phyloP scores from a whole-genome alignment of 1,284 basidiomycete species.

The Boletus smithii region DNA sequence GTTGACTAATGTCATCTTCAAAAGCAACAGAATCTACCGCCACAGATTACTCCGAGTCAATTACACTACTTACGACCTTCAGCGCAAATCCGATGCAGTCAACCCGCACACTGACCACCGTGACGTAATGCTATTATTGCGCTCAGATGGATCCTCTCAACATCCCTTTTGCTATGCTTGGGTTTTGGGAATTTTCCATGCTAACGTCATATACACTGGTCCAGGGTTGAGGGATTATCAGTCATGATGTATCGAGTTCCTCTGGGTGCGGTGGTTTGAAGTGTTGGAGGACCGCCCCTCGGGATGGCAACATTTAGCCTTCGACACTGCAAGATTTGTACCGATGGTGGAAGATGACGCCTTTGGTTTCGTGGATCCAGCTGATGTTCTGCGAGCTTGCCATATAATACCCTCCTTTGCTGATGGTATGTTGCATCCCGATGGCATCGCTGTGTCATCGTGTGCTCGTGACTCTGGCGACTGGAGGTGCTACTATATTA shows the following conservation, averaged over 20 bases:
- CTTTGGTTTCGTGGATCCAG: constrained; percentile 14
- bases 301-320: neutral
- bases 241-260: neutral
- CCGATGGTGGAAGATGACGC: constrained; percentile 2
- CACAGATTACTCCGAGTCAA: constrained; percentile 28
- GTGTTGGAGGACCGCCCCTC: neutral
- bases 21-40: constrained; percentile 23
- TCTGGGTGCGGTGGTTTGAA: constrained; percentile 11
- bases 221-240: neutral
- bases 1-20: constrained; percentile 4
- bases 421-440: neutral
- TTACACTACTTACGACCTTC: constrained; percentile 36
- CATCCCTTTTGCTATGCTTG: constrained; percentile 14
- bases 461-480: constrained; percentile 1
- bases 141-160: neutral
- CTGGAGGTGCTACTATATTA: constrained; percentile 11
- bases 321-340: constrained; percentile 2
- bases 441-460: neutral
- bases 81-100: constrained; percentile 14
- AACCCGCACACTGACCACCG: constrained; percentile 5
- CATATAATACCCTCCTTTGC: constrained; percentile 10
- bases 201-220: constrained; percentile 2
- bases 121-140: constrained; percentile 5
- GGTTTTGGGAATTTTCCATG: constrained; percentile 11
- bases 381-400: constrained; percentile 3